Evolutionary conservation across 75 land plant species (phyloP), one percentile per base, ranked within the genome.

Genomic region (Cupressus sempervirens): DNA sequence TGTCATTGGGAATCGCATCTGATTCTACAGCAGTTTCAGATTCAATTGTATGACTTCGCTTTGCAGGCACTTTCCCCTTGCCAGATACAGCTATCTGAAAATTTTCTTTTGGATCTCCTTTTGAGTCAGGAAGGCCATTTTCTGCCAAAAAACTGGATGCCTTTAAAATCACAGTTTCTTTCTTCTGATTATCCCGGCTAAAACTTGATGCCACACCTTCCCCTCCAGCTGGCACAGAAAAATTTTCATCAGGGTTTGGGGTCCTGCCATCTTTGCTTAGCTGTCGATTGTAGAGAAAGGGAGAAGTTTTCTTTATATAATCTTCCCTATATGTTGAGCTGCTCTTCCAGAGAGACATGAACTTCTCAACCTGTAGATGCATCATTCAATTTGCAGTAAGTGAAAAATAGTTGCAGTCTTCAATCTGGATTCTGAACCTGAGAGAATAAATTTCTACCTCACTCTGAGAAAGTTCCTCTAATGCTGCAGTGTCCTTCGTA

Each of bases 231-330:
- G 56, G 79, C 36, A 91, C 65, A 14, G 90, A 26, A 38, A 91
- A 93, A 81, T 93, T 90, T 83, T 94, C 96, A 52, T 91, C 89
- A 29, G 94, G 94, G 83, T 90, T 91, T 81, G 92, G 87, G 43
- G 88, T 89, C 65, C 95, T 84, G 16, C 96, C 96, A 87, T 94
- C 96, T 76, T 86, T 82, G 80, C 92, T 93, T 86, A 91, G 65
- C 20, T 87, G 89, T 14, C 96, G 85, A 20, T 34, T 88, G 65
- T 91, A 89, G 32, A 93, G 87, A 14, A 92, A 93, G 30, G 67
- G 41, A 54, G 91, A 81, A 82, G 86, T 84, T 84, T 91, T 91
- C 84, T 85, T 93, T 83, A 87, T 88, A 85, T 94, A 94, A 77
- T 94, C 96, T 48, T 90, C 94, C 58, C 94, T 87, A 29, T 88